Conservation (phyloP, 306 rosid species). For the Purshia tridentata region DNA sequence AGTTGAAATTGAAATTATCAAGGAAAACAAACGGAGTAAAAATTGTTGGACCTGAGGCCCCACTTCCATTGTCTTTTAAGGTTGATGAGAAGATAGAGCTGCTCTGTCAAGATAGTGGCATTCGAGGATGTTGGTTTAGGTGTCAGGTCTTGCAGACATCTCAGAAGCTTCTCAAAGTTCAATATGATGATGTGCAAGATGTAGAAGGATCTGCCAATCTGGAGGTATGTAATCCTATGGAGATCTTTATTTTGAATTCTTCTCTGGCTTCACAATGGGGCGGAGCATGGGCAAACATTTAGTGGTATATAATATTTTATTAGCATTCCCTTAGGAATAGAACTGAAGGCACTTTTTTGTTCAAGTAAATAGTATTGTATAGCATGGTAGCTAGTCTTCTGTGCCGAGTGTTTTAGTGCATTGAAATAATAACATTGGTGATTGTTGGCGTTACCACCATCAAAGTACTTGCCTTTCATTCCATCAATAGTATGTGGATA, state of each 20-base stretch:
- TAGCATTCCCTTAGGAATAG: not conserved
- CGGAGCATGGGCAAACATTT: slow-evolving; percentile 4
- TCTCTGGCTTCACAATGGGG: slow-evolving; percentile 7
- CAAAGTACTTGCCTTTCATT: not conserved
- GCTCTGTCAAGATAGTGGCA: slow-evolving; percentile 84
- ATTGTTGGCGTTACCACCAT: not conserved
- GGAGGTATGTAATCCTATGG: slow-evolving; percentile 47
- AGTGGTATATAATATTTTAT: not conserved
- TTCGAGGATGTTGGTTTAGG: slow-evolving; percentile 90
- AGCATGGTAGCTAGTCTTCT: slow-evolving; percentile 1
- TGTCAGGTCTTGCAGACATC: slow-evolving; percentile 56
- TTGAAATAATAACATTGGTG: not conserved
- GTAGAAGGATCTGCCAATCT: slow-evolving; percentile 50
- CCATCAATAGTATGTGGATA: not conserved
- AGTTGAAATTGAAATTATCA: slow-evolving; percentile 55
- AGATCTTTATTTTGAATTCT: slow-evolving; percentile 10
- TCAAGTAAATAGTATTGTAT: not conserved
- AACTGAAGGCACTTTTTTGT: not conserved
- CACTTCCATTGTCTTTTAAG: slow-evolving; percentile 35
- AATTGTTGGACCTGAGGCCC: slow-evolving; percentile 37
- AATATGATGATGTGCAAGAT: slow-evolving; percentile 57
- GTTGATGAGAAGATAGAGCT: slow-evolving; percentile 59
- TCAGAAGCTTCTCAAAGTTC: slow-evolving; percentile 60
- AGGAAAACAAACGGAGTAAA: slow-evolving; percentile 45
- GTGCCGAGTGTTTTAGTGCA: not conserved